Evolutionary conservation across 164 flowering plant species (phyloP).

Genomic region (Vitis riparia): DNA sequence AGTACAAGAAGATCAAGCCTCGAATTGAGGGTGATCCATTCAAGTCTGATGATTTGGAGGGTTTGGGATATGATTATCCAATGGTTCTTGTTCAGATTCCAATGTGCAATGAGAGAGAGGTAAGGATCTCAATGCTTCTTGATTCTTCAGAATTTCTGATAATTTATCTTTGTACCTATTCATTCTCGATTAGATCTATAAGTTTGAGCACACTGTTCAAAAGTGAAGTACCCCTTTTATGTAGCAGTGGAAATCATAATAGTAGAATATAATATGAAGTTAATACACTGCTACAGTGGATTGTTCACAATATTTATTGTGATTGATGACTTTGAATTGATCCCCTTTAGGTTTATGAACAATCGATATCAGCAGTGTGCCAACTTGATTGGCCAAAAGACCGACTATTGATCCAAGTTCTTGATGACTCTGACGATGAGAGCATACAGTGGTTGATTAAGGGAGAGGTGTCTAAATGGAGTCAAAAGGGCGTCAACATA

Average conservation of each 20-base stretch:
- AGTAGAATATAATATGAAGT: too few relatives aligned
- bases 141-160: not conserved
- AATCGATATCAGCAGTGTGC: conserved; percentile 22
- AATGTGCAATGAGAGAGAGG: conserved; percentile 10
- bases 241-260: too few relatives aligned
- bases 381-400: conserved; percentile 23
- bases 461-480: conserved; percentile 17
- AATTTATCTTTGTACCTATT: not conserved
- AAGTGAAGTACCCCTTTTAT: too few relatives aligned
- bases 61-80: not conserved
- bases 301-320: too few relatives aligned
- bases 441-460: conserved; percentile 13
- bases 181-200: too few relatives aligned
- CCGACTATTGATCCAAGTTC: conserved; percentile 19
- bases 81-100: conserved; percentile 14
- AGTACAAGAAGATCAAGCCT: conserved; percentile 8
- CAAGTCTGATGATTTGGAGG: conserved; percentile 5
- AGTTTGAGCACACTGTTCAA: too few relatives aligned
- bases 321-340: too few relatives aligned
- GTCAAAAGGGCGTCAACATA: conserved; percentile 23
- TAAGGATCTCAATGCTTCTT: not conserved
- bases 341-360: conserved; percentile 15
- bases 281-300: too few relatives aligned
- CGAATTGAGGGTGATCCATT: conserved; percentile 1
- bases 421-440: conserved; percentile 23